A percentile compares a stretch with the other conserved stretches of the same genome.
phyloP scores from a whole-genome alignment of 148 eudicot genomes.

The Rhododendron ovatum region DNA sequence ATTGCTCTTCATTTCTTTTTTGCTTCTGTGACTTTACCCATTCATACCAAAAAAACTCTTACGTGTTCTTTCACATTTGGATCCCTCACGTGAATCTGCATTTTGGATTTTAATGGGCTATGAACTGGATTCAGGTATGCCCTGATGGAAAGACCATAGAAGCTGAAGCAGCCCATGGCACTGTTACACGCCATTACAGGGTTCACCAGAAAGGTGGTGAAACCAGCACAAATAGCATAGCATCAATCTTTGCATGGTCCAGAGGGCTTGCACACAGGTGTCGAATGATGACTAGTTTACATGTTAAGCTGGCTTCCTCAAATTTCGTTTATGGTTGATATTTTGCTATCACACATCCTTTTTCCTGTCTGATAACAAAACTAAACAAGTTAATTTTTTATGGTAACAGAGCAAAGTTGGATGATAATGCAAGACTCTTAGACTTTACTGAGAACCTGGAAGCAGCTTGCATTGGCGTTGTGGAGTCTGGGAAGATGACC shows the following conservation, averaged over 20 bases:
- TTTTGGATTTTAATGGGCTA: not conserved
- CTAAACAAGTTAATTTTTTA: not conserved
- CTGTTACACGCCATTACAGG: conserved; percentile 45
- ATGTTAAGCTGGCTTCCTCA: not conserved
- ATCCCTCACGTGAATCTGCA: not conserved
- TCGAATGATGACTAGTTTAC: not conserved
- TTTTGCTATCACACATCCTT: not conserved
- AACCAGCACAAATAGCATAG: conserved; percentile 56
- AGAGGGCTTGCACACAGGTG: conserved; percentile 51
- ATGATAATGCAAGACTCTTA: conserved; percentile 51
- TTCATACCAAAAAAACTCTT: not conserved
- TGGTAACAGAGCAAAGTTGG: conserved; percentile 67
- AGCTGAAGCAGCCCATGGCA: conserved; percentile 61
- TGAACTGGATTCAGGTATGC: conserved; percentile 26
- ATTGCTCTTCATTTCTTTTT: not conserved
- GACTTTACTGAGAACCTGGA: conserved; percentile 82
- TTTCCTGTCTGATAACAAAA: not conserved
- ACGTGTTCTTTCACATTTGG: not conserved
- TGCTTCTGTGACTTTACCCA: not conserved
- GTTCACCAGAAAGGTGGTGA: conserved; percentile 58
- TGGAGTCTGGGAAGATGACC: conserved; percentile 94
- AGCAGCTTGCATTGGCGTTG: conserved; percentile 80
- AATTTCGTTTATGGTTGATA: not conserved
- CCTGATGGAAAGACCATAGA: conserved; percentile 43
- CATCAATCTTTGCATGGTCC: conserved; percentile 57